Evolutionary conservation across 2,329 filamentous ascomycete genomes (phyloP).

Genomic region (Curvularia hawaiiensis): DNA sequence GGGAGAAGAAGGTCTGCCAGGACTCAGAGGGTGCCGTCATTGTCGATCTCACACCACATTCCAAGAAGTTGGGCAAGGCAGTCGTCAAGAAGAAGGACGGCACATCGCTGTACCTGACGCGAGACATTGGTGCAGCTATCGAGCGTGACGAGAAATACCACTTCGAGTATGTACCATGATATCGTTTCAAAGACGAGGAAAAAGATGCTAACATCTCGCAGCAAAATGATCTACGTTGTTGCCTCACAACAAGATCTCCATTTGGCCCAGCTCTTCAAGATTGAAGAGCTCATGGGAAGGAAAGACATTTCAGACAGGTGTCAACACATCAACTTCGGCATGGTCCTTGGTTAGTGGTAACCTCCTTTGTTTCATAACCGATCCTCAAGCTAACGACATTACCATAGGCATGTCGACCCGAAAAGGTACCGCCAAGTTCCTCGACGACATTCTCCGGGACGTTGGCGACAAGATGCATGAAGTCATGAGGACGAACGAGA

Average conservation of each 20-base stretch:
- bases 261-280: slow-evolving; percentile 68
- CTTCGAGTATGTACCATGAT: slow-evolving; percentile 54
- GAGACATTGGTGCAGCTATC: slow-evolving; percentile 69
- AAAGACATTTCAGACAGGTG: slow-evolving; percentile 64
- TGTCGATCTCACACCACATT: slow-evolving; percentile 72
- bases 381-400: background rate
- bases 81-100: slow-evolving; percentile 71
- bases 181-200: background rate
- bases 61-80: slow-evolving; percentile 70
- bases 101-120: slow-evolving; percentile 70
- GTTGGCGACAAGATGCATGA: slow-evolving; percentile 97
- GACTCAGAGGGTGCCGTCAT: slow-evolving; percentile 69
- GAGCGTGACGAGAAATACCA: slow-evolving; percentile 66
- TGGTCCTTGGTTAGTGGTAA: slow-evolving; percentile 59
- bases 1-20: slow-evolving; percentile 65
- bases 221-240: slow-evolving; percentile 71
- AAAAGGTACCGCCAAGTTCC: slow-evolving; percentile 62
- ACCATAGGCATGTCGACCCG: slow-evolving; percentile 60
- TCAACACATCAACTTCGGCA: slow-evolving; percentile 69
- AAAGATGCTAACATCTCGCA: slow-evolving; percentile 2
- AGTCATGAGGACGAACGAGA: slow-evolving; percentile 88
- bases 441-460: slow-evolving; percentile 56
- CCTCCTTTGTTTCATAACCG: background rate
- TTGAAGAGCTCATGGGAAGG: slow-evolving; percentile 64
- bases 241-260: slow-evolving; percentile 69